Evolutionary conservation across 192 early-diverging fungal genomes (phyloP), one percentile per base, ranked within the genome.

Genomic region (Backusella parvicylindrica): DNA sequence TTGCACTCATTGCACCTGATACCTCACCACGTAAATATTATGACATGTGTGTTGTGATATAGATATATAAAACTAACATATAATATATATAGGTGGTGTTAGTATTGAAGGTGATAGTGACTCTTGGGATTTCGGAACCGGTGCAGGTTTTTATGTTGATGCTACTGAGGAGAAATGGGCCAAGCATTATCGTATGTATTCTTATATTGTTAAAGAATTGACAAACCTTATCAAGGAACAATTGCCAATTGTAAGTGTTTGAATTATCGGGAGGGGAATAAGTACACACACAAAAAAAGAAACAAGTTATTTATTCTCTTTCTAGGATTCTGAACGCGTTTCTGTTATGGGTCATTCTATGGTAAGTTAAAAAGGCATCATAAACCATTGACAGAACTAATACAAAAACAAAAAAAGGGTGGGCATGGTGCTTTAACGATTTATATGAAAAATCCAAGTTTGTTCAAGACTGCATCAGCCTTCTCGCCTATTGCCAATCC

Each of bases 341-440:
- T 90, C 90, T 2, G 79, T 94, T 40, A 90, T 87, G 74, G 91
- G 92, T 3, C 91, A 92, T 75, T 91, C 90, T 6, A 92, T 93
- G 91, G 84, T 83, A 81, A 64, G 6, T 30, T 41, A 23, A 16
- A 0, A 26, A 26, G 3, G 9, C 28, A 28, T 28, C 2, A 30
- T 60, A 60, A 21, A n/a, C 2, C 2, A 56, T 56, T 9, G 26
- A 60, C n/a, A 28, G 9, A 28, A 60, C 32, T 56, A 11, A 41
- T 60, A 47, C 32, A 15, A 30, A 21, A 21, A 50, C 9, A 37
- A 7, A 1, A 31, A 11, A 75, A 86, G 89, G 96, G 96, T 31
- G 96, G 96, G 26, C 96, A 97, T 79, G 96, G 96, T 64, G 96
- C 96, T 13, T 85, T 97, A 28, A 81, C 91, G 12, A 85, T 90